Evolutionary conservation across 176 grass and related monocot genomes (phyloP).

Genomic region (Zoysia pacifica): DNA sequence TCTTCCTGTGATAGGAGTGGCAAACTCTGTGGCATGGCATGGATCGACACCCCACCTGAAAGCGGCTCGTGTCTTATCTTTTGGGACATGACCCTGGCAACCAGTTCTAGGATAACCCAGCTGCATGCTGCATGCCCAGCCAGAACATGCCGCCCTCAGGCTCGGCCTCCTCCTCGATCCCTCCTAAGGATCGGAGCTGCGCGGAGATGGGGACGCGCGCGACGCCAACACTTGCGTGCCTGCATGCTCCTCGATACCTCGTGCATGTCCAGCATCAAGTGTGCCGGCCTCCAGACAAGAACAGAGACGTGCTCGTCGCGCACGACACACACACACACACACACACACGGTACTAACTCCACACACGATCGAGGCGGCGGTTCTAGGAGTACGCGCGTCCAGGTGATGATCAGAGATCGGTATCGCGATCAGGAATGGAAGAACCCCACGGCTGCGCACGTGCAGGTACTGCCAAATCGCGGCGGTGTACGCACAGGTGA

Average conservation of each 20-base stretch:
- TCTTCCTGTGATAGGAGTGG: neutral
- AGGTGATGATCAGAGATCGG: neutral
- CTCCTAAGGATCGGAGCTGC: too few species aligned
- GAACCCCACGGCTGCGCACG: constrained; percentile 7
- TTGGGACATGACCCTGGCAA: neutral
- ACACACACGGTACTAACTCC: neutral
- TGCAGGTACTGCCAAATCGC: constrained; percentile 39
- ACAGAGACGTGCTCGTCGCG: constrained; percentile 39
- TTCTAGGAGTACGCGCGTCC: neutral
- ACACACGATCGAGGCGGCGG: neutral
- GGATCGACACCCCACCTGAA: constrained; percentile 19
- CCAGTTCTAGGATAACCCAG: constrained; percentile 6
- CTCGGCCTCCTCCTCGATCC: neutral
- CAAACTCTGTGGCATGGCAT: neutral
- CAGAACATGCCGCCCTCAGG: constrained; percentile 14
- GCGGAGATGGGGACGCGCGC: constrained; percentile 25
- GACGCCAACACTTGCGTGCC: constrained; percentile 17
- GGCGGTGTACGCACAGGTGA: constrained; percentile 27
- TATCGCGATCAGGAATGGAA: neutral
- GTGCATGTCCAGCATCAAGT: constrained; percentile 19
- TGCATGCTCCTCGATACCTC: neutral
- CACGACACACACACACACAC: neutral
- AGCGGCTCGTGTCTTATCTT: neutral
- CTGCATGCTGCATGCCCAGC: neutral
- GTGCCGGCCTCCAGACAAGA: constrained; percentile 42